Evolutionary conservation across 495 filamentous ascomycete genomes (phyloP).

Genomic region (Hyaloscypha variabilis): DNA sequence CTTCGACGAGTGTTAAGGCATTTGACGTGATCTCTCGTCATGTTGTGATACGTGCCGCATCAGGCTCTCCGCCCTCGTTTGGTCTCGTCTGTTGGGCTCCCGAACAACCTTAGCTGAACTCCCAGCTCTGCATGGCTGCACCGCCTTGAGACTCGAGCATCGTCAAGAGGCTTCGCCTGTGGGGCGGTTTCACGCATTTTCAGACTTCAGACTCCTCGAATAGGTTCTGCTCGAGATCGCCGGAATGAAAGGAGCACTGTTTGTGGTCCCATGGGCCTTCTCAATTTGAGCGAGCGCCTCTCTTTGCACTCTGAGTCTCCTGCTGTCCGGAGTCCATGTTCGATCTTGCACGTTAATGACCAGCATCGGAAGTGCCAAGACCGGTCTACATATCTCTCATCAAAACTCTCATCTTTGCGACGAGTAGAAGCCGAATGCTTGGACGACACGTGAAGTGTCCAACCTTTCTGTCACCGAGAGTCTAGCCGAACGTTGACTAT

Average conservation of each 20-base stretch:
- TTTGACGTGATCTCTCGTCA: not conserved
- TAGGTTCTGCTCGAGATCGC: not conserved
- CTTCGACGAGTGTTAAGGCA: not conserved
- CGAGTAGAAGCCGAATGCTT: constrained; percentile 1
- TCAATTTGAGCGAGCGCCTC: not conserved
- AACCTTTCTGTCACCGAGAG: not conserved
- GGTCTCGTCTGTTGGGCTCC: not conserved
- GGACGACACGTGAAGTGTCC: not conserved
- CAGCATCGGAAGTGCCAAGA: not conserved
- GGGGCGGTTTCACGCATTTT: not conserved
- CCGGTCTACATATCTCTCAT: not conserved
- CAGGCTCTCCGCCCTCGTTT: not conserved
- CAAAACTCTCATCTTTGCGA: not conserved
- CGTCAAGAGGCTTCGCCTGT: not conserved
- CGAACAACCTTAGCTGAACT: not conserved
- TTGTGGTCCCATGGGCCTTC: not conserved
- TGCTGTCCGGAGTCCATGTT: not conserved
- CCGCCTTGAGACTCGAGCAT: not conserved
- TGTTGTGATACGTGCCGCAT: not conserved
- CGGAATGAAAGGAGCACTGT: not conserved
- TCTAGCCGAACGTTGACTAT: constrained; percentile 1
- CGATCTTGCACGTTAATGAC: not conserved
- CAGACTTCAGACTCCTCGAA: not conserved
- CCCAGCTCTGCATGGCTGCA: not conserved
- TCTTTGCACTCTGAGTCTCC: not conserved